These are phyloP conservation scores for Lactifluus subvellereus DNA, from an alignment of 768 basidiomycete species.

Conservation along the genomic window DNA sequence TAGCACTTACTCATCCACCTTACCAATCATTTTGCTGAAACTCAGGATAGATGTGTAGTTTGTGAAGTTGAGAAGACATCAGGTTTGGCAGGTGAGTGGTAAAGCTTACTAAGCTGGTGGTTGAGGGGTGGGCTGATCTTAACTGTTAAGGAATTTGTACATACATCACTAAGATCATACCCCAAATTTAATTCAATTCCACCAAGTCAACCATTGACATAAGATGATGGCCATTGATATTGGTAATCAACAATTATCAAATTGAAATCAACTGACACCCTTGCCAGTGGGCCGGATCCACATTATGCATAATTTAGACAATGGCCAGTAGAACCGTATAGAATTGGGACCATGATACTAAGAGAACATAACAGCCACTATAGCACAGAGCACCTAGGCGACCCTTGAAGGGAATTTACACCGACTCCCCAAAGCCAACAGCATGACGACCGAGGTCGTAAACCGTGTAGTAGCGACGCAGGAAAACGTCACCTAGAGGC, in stretches of 20 bases:
- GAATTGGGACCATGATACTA: not conserved
- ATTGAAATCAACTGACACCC: not conserved
- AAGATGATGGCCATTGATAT: not conserved
- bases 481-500: constrained; percentile 72
- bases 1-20: no score
- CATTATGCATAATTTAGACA: not conserved
- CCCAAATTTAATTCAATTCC: no score
- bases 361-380: not conserved
- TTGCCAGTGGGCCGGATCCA: not conserved
- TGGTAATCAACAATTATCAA: not conserved
- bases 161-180: no score
- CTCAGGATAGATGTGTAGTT: no score
- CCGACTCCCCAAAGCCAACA: constrained; percentile 71
- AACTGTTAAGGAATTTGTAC: no score
- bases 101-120: no score
- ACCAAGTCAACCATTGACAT: not conserved
- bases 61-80: no score
- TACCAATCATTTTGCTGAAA: no score
- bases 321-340: not conserved
- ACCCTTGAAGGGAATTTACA: constrained; percentile 24
- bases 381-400: not conserved
- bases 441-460: constrained; percentile 74
- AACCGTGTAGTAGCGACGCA: constrained; percentile 89
- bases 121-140: no score
- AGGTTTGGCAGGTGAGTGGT: no score